Evolutionary conservation across 140 eudicot species (phyloP).

Genomic region (Ambrosia hybrid): DNA sequence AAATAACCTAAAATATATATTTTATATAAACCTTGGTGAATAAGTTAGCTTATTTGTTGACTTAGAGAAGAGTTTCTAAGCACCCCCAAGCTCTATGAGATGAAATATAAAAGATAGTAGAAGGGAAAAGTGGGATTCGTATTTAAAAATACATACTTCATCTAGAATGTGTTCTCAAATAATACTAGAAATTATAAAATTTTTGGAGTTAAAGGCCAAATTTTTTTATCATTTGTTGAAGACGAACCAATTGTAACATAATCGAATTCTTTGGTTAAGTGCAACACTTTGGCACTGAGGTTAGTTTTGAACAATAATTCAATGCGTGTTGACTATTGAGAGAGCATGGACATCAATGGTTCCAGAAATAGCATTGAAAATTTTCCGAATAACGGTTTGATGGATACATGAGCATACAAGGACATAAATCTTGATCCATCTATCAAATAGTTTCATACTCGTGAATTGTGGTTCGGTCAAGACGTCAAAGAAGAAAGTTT

Average conservation of each 20-base stretch:
- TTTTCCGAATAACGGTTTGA: background rate
- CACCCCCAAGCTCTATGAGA: no score
- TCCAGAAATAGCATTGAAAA: background rate
- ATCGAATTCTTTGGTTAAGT: background rate
- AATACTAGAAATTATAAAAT: no score
- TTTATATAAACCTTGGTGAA: no score
- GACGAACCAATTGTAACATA: background rate
- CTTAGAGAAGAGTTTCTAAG: no score
- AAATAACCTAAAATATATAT: no score
- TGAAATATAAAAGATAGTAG: no score
- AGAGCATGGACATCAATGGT: background rate
- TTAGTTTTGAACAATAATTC: background rate
- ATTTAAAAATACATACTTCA: background rate
- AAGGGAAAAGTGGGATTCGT: no score
- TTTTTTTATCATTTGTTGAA: background rate
- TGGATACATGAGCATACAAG: background rate
- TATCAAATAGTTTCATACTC: background rate
- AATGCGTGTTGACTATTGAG: background rate
- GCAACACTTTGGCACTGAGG: background rate
- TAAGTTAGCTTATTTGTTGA: no score
- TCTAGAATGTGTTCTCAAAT: background rate
- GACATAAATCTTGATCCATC: no score
- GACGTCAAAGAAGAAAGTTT: background rate
- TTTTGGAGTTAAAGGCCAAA: background rate
- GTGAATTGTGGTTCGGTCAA: background rate